A percentile compares a stretch with the other conserved stretches of the same genome.
Evolutionary conservation across 768 basidiomycete genomes (phyloP).

Genomic region (Mycena maculata): DNA sequence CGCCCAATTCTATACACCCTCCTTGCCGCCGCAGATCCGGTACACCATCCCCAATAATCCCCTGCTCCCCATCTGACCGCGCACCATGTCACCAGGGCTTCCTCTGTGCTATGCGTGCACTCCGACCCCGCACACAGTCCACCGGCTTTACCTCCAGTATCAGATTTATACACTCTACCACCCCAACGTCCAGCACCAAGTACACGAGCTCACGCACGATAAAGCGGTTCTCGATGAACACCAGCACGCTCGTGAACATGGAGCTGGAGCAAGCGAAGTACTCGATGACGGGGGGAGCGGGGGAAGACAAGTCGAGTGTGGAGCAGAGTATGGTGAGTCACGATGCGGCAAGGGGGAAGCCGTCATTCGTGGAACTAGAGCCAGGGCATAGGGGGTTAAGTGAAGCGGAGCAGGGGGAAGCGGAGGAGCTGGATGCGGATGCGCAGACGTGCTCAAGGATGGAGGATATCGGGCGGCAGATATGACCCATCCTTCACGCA

Average conservation of each 20-base stretch:
- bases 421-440: slow-evolving; percentile 5
- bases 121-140: neutral
- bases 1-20: slow-evolving; percentile 2
- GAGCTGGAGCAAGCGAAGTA: neutral
- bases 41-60: neutral
- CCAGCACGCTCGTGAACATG: neutral
- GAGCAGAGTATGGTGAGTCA: slow-evolving; percentile 6
- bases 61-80: neutral
- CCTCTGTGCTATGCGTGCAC: neutral
- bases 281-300: neutral
- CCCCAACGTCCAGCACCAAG: too few species aligned
- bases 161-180: neutral
- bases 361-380: slow-evolving; percentile 11
- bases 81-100: slow-evolving; percentile 1
- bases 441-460: slow-evolving; percentile 4
- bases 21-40: too few species aligned
- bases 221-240: slow-evolving; percentile 1
- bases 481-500: neutral
- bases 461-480: slow-evolving; percentile 4
- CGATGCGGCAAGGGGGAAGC: neutral
- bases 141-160: neutral
- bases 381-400: slow-evolving; percentile 5
- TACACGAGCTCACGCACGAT: slow-evolving; percentile 2
- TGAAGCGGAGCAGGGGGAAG: neutral
- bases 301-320: neutral